A percentile compares a stretch with the other conserved stretches of the same genome.
Conservation (phyloP, 139 green algal species). For the Closterium sp. region DNA sequence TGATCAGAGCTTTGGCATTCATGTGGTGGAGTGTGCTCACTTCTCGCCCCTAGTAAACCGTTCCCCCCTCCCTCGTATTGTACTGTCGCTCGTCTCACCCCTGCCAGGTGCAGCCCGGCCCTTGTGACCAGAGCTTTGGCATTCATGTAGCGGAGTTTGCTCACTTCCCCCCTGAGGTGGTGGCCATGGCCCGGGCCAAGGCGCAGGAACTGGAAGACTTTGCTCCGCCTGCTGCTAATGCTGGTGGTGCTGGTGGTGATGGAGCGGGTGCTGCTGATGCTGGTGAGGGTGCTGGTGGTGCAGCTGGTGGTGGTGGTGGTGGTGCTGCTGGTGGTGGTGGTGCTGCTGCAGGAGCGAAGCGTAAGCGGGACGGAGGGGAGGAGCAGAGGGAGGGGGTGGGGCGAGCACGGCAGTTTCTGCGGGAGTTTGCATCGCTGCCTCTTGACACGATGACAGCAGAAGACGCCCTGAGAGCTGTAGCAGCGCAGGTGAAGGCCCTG, state of each 20-base stretch:
- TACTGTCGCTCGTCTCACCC: neutral
- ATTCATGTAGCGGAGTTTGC: slow-evolving; percentile 92
- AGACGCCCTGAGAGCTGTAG: slow-evolving; percentile 49
- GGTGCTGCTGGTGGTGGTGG: neutral
- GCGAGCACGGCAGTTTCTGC: slow-evolving; percentile 51
- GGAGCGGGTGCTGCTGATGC: neutral
- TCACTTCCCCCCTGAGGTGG: slow-evolving; percentile 78
- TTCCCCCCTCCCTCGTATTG: too few species aligned
- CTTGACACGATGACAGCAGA: slow-evolving; percentile 52
- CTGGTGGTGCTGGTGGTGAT: neutral
- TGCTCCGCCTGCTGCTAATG: neutral
- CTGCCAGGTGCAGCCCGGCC: slow-evolving; percentile 62
- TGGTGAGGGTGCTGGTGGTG: neutral
- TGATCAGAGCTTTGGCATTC: slow-evolving; percentile 92
- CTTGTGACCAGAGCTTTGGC: slow-evolving; percentile 91
- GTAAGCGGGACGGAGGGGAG: slow-evolving; percentile 21
- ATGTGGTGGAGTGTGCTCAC: slow-evolving; percentile 83
- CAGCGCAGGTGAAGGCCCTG: slow-evolving; percentile 55
- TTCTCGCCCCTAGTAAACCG: slow-evolving; percentile 66
- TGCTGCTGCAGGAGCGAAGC: neutral
- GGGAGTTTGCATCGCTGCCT: slow-evolving; percentile 66
- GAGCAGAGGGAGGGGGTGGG: slow-evolving; percentile 10
- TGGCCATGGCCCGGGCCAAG: slow-evolving; percentile 71
- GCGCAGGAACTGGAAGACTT: slow-evolving; percentile 75
- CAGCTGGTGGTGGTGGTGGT: neutral